Evolutionary conservation across 78 protist species (phyloP).

Genomic region (Dictyostelium citrinum): DNA sequence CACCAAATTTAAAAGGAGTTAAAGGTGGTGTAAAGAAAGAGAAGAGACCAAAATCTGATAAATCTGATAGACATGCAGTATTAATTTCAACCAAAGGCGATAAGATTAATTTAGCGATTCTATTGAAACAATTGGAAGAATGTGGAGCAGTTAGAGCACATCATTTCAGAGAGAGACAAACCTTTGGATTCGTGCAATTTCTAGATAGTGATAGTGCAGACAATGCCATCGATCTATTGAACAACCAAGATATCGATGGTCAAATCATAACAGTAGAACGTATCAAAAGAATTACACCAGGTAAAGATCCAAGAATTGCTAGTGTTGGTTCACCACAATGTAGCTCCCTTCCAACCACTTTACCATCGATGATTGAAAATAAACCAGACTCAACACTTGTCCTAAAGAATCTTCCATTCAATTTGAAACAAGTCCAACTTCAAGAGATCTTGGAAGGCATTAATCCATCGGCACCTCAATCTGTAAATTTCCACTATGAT

Average conservation of each 20-base stretch:
- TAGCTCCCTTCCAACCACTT: slow-evolving; percentile 30
- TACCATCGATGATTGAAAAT: slow-evolving; percentile 75
- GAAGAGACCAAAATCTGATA: slow-evolving; percentile 46
- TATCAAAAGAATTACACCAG: slow-evolving; percentile 68
- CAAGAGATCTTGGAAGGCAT: slow-evolving; percentile 77
- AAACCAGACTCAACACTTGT: slow-evolving; percentile 76
- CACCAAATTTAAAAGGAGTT: slow-evolving; percentile 8
- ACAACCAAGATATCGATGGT: slow-evolving; percentile 49
- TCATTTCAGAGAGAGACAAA: slow-evolving; percentile 76
- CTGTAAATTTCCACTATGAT: slow-evolving; percentile 73
- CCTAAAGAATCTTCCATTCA: slow-evolving; percentile 73
- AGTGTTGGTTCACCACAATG: slow-evolving; percentile 74
- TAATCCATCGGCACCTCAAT: slow-evolving; percentile 69
- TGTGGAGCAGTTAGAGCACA: slow-evolving; percentile 78
- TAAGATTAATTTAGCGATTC: slow-evolving; percentile 44
- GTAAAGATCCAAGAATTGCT: slow-evolving; percentile 64
- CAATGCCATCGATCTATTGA: slow-evolving; percentile 53
- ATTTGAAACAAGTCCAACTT: slow-evolving; percentile 58
- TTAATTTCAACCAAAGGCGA: slow-evolving; percentile 45
- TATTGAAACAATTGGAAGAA: slow-evolving; percentile 61
- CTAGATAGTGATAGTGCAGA: slow-evolving; percentile 65
- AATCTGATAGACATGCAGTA: slow-evolving; percentile 74
- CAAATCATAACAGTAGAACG: slow-evolving; percentile 39
- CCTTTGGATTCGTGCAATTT: slow-evolving; percentile 80
- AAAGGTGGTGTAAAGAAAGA: slow-evolving; percentile 16